A percentile compares a stretch with the other conserved stretches of the same genome.
phyloP scores from a whole-genome alignment of 1,284 basidiomycete genomes.

The Malassezia sympodialis region DNA sequence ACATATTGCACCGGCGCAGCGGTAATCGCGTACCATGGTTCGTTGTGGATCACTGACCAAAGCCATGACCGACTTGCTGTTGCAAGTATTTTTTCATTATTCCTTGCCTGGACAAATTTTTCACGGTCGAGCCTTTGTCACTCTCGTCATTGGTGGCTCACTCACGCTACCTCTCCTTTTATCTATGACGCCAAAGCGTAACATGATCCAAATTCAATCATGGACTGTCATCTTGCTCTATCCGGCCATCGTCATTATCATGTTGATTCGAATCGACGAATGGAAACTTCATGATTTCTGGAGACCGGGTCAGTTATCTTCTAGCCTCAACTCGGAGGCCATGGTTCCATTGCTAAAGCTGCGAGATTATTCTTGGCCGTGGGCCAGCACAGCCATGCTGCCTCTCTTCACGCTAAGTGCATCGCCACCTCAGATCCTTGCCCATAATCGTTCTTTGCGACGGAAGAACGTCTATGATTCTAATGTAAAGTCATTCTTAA shows the following conservation, averaged over 20 bases:
- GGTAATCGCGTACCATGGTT: conserved; percentile 39
- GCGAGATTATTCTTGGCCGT: conserved; percentile 15
- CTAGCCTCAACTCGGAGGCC: background rate
- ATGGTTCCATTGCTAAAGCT: background rate
- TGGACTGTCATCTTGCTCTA: conserved; percentile 31
- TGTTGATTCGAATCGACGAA: conserved; percentile 28
- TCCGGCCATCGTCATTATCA: conserved; percentile 27
- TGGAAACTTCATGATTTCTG: background rate
- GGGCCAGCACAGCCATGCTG: conserved; percentile 43
- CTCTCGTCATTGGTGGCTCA: conserved; percentile 33
- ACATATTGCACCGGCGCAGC: conserved; percentile 41
- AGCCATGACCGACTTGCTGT: conserved; percentile 37
- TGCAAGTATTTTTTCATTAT: conserved; percentile 44
- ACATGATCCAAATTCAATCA: conserved; percentile 39
- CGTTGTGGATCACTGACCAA: background rate
- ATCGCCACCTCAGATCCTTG: conserved; percentile 42
- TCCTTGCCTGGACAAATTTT: conserved; percentile 28
- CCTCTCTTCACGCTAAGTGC: conserved; percentile 39
- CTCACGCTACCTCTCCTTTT: conserved; percentile 38
- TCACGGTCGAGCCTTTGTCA: conserved; percentile 40
- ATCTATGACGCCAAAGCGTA: conserved; percentile 41
- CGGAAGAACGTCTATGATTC: conserved; percentile 33
- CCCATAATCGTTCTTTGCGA: conserved; percentile 37
- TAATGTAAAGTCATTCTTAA: conserved; percentile 39
- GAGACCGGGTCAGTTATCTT: too few relatives aligned